Percentiles rank a stretch among this genome's conserved stretches.
These are phyloP conservation scores for Dillenia suffruticosa DNA, from an alignment of 164 flowering plant species.

Conservation along the genomic window DNA sequence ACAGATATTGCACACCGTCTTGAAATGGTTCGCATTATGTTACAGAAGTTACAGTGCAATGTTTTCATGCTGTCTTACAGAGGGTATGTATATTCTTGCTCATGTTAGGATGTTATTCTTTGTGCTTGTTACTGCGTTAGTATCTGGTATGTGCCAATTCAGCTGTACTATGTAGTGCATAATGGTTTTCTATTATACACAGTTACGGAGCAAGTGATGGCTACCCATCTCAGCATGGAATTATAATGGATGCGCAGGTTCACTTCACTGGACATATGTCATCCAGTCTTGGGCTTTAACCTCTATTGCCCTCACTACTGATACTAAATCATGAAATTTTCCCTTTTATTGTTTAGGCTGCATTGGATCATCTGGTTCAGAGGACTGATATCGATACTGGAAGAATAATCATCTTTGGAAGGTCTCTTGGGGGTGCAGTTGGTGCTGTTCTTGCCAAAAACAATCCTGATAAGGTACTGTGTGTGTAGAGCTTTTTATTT, in stretches of 20 bases:
- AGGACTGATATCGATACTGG: conserved; percentile 92
- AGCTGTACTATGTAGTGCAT: background rate
- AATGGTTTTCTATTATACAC: conserved; percentile 10
- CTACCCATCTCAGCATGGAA: conserved; percentile 91
- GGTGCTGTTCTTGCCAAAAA: conserved; percentile 80
- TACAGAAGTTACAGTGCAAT: conserved; percentile 91
- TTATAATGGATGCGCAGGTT: conserved; percentile 91
- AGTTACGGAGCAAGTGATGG: conserved; percentile 99
- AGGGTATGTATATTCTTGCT: conserved; percentile 50
- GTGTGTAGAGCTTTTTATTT: background rate
- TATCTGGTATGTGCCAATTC: background rate
- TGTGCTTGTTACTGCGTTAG: background rate
- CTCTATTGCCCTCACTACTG: background rate
- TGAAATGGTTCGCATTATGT: conserved; percentile 91
- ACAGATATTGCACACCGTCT: conserved; percentile 98
- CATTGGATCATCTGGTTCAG: conserved; percentile 83
- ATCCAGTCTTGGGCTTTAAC: background rate
- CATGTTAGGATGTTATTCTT: background rate
- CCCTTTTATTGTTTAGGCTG: conserved; percentile 53
- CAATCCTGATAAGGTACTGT: conserved; percentile 92
- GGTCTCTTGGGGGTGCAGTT: conserved; percentile 99
- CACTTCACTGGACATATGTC: conserved; percentile 3
- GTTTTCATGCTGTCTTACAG: conserved; percentile 98
- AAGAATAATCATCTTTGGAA: conserved; percentile 89
- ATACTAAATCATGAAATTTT: background rate